Evolutionary conservation across 164 flowering plant species (phyloP).

Genomic region (Protea cynaroides): DNA sequence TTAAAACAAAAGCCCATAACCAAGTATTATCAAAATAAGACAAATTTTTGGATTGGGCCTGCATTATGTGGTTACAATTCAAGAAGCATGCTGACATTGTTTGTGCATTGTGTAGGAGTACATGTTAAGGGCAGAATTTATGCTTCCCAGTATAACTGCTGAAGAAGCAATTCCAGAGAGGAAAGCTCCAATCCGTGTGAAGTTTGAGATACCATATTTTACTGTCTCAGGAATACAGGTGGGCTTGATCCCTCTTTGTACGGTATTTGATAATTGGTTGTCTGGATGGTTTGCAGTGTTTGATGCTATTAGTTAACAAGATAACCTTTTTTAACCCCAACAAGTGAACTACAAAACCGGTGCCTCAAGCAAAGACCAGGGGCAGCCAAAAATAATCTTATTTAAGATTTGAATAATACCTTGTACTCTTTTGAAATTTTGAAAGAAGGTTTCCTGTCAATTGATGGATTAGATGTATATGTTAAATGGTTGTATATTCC

Average conservation of each 20-base stretch:
- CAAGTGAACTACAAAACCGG: too few species aligned
- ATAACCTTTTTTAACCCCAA: too few species aligned
- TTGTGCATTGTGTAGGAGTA: constrained; percentile 53
- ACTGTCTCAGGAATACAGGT: constrained; percentile 99
- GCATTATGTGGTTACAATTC: not conserved
- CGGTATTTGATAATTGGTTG: not conserved
- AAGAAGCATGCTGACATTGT: not conserved
- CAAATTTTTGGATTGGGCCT: too few species aligned
- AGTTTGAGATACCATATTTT: constrained; percentile 97
- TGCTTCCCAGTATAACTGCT: constrained; percentile 79
- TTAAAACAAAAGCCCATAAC: too few species aligned
- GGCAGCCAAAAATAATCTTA: too few species aligned
- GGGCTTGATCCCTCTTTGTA: constrained; percentile 2
- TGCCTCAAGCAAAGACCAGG: too few species aligned
- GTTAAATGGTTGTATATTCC: too few species aligned
- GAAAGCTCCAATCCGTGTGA: constrained; percentile 95
- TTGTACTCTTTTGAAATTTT: too few species aligned
- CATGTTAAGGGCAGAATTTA: constrained; percentile 89
- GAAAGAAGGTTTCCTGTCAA: too few species aligned
- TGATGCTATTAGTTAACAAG: not conserved
- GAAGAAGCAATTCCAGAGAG: constrained; percentile 88
- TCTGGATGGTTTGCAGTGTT: not conserved
- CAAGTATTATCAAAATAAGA: too few species aligned
- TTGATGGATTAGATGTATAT: too few species aligned
- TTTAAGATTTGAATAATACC: too few species aligned